Evolutionary conservation across 129 eudicot species (phyloP), one percentile per base, ranked within the genome.

Genomic region (Scalesia atractyloides): DNA sequence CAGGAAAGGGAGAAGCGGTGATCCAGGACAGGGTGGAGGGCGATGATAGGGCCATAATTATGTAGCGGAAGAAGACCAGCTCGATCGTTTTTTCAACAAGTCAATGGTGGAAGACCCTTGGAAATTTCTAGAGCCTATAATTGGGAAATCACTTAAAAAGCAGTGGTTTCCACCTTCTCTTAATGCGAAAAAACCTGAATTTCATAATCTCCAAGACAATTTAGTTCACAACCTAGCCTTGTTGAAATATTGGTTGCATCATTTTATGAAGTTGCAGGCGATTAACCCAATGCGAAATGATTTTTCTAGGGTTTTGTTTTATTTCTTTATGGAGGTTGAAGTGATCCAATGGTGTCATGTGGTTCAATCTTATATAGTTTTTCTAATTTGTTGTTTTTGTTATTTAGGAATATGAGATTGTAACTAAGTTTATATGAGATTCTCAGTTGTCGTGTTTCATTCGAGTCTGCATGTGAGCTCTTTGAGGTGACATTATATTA

Each of bases 31-130:
- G 84, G 84, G 9, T 14, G 78, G 86, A 16, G 82, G 90, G 62
- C 80, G 85, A 62, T 73, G 70, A 18, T 87, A 87, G 60, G 74
- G 73, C 66, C 80, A 46, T 70, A 54, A 57, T 60, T 70, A 73
- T 69, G 83, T 84, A 37, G 72, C 89, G 5, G 96, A 92, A 44
- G 90, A 88, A 77, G 66, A 41, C 39, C 70, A 84, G 65, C 92
- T 90, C 1, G 82, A 78, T 75, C 48, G 74, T 24, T 90, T 81
- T 61, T 93, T 79, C 79, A 68, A 79, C 65, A 86, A 77, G 80
- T 91, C 94, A 64, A 87, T 93, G 96, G 81, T 87, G 22, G 97
- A 93, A 82, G 96, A 93, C 74, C 98, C 98, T 1, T 93, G 98
- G 98, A 78, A 82, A 88, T 48, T 59, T 34, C 76, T 87, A 78